These are phyloP conservation scores for Pseudozyma sp. DNA, from an alignment of 1,284 basidiomycete species.

Conservation along the genomic window DNA sequence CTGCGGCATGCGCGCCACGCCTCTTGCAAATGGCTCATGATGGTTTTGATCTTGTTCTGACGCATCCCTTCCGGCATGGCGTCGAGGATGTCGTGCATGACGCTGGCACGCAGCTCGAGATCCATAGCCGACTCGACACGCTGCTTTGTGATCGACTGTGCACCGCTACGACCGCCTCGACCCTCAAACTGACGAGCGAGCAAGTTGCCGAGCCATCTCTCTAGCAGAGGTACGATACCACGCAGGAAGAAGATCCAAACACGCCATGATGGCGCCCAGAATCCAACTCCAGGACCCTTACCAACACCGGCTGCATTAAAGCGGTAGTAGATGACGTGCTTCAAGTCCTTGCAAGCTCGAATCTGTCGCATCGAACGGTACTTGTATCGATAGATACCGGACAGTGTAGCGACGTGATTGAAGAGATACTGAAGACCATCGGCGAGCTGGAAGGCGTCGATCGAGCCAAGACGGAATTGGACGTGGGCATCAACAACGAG, in stretches of 20 bases:
- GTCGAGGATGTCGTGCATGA: constrained; percentile 94
- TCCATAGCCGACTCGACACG: constrained; percentile 99
- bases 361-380: constrained; percentile 99
- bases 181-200: constrained; percentile 97
- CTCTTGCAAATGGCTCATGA: constrained; percentile 95
- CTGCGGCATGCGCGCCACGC: constrained; percentile 98
- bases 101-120: constrained; percentile 94
- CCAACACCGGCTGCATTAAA: constrained; percentile 99
- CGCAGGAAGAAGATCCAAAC: constrained; percentile 99
- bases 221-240: constrained; percentile 95
- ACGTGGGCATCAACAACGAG: constrained; percentile 98
- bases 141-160: constrained; percentile 93
- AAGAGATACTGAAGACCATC: constrained; percentile 99
- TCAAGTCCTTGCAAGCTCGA: constrained; percentile 98
- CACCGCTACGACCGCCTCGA: constrained; percentile 83
- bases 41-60: constrained; percentile 98
- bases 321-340: constrained; percentile 82
- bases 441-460: constrained; percentile 98
- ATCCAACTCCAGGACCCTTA: constrained; percentile 98
- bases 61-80: constrained; percentile 99
- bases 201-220: constrained; percentile 97
- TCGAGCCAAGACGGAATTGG: constrained; percentile 97
- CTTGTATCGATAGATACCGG: constrained; percentile 98
- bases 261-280: constrained; percentile 99
- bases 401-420: constrained; percentile 95